Percentiles rank a stretch among this genome's conserved stretches.
phyloP scores from a whole-genome alignment of 352 stramenopile species.

The Saprolegnia parasitica region DNA sequence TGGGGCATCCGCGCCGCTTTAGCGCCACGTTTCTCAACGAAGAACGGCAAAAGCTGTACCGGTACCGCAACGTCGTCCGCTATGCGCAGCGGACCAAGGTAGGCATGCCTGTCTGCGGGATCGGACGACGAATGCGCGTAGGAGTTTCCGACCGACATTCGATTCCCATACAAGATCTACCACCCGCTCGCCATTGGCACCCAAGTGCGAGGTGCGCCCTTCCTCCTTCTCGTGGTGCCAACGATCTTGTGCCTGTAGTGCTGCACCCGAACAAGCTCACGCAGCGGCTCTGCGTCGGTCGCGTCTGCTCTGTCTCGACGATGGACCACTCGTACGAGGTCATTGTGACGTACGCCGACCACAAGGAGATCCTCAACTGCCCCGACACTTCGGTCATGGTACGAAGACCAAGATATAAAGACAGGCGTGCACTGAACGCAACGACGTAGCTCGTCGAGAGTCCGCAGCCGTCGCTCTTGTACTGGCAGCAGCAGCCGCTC shows the following conservation, averaged over 20 bases:
- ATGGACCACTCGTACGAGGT: constrained; percentile 29
- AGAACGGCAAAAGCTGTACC: constrained; percentile 61
- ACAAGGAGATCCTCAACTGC: constrained; percentile 38
- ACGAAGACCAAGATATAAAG: constrained; percentile 14
- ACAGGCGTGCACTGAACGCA: not conserved
- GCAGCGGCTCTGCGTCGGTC: constrained; percentile 10
- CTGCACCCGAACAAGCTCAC: constrained; percentile 19
- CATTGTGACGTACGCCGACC: constrained; percentile 25
- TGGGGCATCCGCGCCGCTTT: constrained; percentile 63
- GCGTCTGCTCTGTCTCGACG: constrained; percentile 7
- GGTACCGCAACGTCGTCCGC: constrained; percentile 47
- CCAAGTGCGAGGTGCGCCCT: constrained; percentile 11
- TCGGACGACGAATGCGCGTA: not conserved
- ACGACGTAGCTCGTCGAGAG: constrained; percentile 4
- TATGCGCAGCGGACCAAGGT: constrained; percentile 28
- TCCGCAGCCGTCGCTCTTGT: not conserved
- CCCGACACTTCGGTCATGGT: constrained; percentile 56
- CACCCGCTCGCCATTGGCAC: constrained; percentile 13
- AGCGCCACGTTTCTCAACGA: constrained; percentile 60
- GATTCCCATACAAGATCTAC: constrained; percentile 30
- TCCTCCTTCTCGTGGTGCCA: not conserved
- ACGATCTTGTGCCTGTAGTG: not conserved
- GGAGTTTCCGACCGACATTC: constrained; percentile 28
- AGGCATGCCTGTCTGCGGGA: no score
- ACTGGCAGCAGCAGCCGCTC: constrained; percentile 17